Percentiles rank a stretch among this genome's conserved stretches.
Conservation (phyloP, 306 rosid genomes). For the Cucurbita argyrosperma region DNA sequence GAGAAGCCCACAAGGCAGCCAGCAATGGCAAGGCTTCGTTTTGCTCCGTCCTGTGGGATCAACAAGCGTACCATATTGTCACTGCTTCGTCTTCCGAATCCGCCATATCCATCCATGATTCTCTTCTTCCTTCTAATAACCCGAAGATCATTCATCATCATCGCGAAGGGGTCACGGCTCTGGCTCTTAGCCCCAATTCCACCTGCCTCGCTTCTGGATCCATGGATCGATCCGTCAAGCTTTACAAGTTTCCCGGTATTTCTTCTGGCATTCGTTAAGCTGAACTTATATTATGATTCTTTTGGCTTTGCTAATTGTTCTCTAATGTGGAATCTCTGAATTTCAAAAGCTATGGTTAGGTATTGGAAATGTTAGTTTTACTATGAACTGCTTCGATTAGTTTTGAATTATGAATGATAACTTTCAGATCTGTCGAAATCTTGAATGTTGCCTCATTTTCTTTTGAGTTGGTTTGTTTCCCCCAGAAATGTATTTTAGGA, state of each 20-base stretch:
- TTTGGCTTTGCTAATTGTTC: neutral
- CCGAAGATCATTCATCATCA: conserved; percentile 80
- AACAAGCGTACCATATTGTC: conserved; percentile 48
- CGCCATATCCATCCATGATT: conserved; percentile 57
- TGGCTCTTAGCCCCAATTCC: conserved; percentile 87
- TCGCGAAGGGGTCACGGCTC: conserved; percentile 80
- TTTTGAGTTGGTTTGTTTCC: neutral
- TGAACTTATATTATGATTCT: neutral
- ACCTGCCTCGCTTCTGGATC: conserved; percentile 96
- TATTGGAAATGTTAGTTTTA: neutral
- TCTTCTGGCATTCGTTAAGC: neutral
- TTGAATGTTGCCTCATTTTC: neutral
- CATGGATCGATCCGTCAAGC: conserved; percentile 80
- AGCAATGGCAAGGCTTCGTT: conserved; percentile 37
- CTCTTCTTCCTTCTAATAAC: conserved; percentile 40
- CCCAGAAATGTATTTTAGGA: neutral
- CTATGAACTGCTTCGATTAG: neutral
- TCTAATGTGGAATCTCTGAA: neutral
- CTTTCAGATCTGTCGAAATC: neutral
- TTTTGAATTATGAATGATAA: neutral
- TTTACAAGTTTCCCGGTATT: conserved; percentile 87
- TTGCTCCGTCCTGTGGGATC: conserved; percentile 89
- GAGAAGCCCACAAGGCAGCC: conserved; percentile 60
- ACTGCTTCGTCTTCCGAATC: conserved; percentile 65
- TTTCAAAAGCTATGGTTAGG: neutral